Evolutionary conservation across 176 grass and related monocot genomes (phyloP), one percentile per base, ranked within the genome.

Genomic region (Hordeum marinum): DNA sequence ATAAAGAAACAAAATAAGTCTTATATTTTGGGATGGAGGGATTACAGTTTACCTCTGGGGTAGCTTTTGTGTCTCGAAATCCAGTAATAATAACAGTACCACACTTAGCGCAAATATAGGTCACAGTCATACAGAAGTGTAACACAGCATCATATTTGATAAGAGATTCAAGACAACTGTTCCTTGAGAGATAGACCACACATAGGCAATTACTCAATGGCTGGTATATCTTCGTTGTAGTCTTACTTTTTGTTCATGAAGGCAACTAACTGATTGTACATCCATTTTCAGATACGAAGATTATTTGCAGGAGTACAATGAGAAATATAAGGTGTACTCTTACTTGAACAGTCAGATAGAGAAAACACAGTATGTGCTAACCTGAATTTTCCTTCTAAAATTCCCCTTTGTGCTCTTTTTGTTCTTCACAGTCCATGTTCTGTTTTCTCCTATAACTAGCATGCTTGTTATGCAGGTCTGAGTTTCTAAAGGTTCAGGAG

Each of bases 251-350:
- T 40, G 77, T 82, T 76, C 7, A 20, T 50, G 37, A 36, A 63
- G 42, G 52, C 26, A 34, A 59, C 15, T 43, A 74, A 87, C 29
- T 68, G 29, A 83, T 75, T 90, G 50, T 89, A 29, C 29, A 59
- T 84, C 85, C 50, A 77, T 50, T 90, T 90, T 73, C 81, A 98
- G 95, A 87, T 95, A 91, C 45, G 83, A 93, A 87, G 87, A 90
- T 83, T 98, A 95, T 82, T 68, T 93, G 65, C 91, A 90, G 87
- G 95, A 98, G 85, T 98, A 90, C 86, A 79, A 86, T 82, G 95
- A 95, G 76, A 98, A 98, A 68, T 90, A 93, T 34, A 72, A 72
- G 23, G 93, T 83, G n/a, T 98, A 98, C 74, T 63, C 77, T 55
- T 88, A 87, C 84, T 87, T 98, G 83, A 93, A 84, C 81, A 84